These are phyloP conservation scores for Aspergillus viridinutans DNA, from an alignment of 2,329 filamentous ascomycete species.

Conservation along the genomic window DNA sequence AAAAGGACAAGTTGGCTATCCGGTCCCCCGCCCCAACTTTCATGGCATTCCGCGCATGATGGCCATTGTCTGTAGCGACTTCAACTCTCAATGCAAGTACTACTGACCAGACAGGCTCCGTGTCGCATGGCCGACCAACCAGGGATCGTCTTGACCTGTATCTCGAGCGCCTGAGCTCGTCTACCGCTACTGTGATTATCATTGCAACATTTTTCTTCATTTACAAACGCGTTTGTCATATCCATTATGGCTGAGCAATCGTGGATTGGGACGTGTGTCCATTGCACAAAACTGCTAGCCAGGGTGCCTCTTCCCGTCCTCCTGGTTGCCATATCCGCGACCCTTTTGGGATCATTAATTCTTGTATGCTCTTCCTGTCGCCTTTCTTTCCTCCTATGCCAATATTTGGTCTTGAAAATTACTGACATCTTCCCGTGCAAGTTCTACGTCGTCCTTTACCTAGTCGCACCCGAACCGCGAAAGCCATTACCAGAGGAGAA, in stretches of 20 bases:
- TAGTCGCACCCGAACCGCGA: conserved; percentile 78
- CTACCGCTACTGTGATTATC: background rate
- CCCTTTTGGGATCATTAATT: conserved; percentile 27
- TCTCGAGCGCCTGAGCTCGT: conserved; percentile 17
- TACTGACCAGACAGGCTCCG: conserved; percentile 8
- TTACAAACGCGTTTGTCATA: background rate
- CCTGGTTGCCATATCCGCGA: conserved; percentile 25
- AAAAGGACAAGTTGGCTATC: conserved; percentile 22
- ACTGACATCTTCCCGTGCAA: conserved; percentile 25
- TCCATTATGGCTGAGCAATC: conserved; percentile 25
- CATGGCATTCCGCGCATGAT: conserved; percentile 5
- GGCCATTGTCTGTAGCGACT: conserved; percentile 6
- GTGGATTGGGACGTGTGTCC: conserved; percentile 27
- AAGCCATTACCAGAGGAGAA: conserved; percentile 73
- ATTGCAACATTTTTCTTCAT: conserved; percentile 1
- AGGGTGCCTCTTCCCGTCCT: conserved; percentile 27
- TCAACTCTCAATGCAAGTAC: conserved; percentile 7
- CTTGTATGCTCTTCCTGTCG: conserved; percentile 26
- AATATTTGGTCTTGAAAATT: background rate
- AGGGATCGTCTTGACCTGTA: conserved; percentile 11
- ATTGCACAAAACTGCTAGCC: conserved; percentile 28
- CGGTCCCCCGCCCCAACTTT: background rate
- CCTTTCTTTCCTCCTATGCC: background rate
- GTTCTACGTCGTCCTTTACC: conserved; percentile 65
- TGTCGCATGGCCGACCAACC: conserved; percentile 23